phyloP scores from a whole-genome alignment of 2,329 filamentous ascomycete species.

The Diaporthe destruens region DNA sequence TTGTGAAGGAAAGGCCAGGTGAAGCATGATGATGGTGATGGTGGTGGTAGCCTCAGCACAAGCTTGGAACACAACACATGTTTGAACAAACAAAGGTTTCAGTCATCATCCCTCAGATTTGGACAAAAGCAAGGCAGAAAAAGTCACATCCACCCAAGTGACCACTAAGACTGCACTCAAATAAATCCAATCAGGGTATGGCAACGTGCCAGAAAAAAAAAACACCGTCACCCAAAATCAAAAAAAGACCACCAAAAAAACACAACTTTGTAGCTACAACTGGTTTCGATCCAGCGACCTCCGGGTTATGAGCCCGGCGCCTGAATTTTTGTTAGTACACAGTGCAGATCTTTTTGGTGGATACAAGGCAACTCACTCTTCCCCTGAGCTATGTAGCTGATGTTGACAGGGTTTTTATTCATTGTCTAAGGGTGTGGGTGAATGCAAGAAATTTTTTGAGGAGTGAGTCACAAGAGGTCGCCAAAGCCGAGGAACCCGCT shows the following conservation, averaged over 20 bases:
- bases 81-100: not conserved
- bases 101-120: not conserved
- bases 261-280: conserved; percentile 26
- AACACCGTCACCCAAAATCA: not conserved
- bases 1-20: too few relatives aligned
- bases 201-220: not conserved
- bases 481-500: conserved; percentile 1
- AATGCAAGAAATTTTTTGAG: conserved; percentile 8
- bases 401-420: not conserved
- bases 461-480: not conserved
- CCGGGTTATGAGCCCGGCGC: conserved; percentile 42
- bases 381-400: conserved; percentile 41
- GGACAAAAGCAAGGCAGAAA: not conserved
- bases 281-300: conserved; percentile 41
- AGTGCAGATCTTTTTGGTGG: not conserved
- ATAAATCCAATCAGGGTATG: not conserved
- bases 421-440: conserved; percentile 1
- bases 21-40: too few relatives aligned
- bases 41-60: not conserved
- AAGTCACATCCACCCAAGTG: not conserved
- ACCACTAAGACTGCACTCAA: not conserved
- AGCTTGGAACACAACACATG: too few relatives aligned
- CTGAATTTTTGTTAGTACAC: not conserved
- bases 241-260: conserved; percentile 7
- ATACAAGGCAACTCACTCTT: conserved; percentile 28